These are phyloP conservation scores for Linum tenue DNA, from an alignment of 345 rosid species.

Conservation along the genomic window DNA sequence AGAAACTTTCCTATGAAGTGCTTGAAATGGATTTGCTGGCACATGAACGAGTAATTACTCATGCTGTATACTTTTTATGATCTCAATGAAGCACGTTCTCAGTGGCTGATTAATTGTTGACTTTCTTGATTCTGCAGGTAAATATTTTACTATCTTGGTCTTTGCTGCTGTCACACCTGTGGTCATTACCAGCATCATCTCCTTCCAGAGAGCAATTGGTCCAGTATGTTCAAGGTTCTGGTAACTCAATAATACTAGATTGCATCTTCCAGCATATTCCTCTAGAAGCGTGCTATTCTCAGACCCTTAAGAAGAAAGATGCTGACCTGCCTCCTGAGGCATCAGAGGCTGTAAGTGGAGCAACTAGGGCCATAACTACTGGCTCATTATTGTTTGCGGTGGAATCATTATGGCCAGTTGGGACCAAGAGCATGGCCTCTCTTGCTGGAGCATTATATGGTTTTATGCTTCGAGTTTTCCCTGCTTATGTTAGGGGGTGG, in stretches of 20 bases:
- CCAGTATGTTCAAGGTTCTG: conserved; percentile 67
- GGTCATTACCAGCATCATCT: conserved; percentile 55
- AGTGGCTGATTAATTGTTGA: neutral
- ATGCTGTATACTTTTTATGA: conserved; percentile 1
- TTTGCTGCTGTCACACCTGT: conserved; percentile 67
- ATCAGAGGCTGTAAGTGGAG: conserved; percentile 62
- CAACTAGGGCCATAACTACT: conserved; percentile 47
- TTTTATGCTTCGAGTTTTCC: conserved; percentile 76
- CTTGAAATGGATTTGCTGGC: conserved; percentile 64
- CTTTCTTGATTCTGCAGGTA: conserved; percentile 39
- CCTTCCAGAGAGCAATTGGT: conserved; percentile 60
- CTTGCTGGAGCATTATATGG: conserved; percentile 88
- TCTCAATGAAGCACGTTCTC: neutral
- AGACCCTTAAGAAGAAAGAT: conserved; percentile 67
- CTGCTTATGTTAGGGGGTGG: conserved; percentile 94
- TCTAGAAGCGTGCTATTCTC: conserved; percentile 40
- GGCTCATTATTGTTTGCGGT: conserved; percentile 57
- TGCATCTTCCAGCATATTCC: conserved; percentile 92
- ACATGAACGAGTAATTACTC: conserved; percentile 55
- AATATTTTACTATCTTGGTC: conserved; percentile 78
- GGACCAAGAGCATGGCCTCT: conserved; percentile 50
- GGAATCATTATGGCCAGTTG: conserved; percentile 80
- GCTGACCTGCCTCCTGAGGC: conserved; percentile 42
- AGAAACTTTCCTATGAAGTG: conserved; percentile 52
- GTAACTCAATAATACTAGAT: conserved; percentile 54